Base-by-base conservation (phyloP, 2,329 filamentous ascomycete genomes). In the Claviceps digitariae region DNA sequence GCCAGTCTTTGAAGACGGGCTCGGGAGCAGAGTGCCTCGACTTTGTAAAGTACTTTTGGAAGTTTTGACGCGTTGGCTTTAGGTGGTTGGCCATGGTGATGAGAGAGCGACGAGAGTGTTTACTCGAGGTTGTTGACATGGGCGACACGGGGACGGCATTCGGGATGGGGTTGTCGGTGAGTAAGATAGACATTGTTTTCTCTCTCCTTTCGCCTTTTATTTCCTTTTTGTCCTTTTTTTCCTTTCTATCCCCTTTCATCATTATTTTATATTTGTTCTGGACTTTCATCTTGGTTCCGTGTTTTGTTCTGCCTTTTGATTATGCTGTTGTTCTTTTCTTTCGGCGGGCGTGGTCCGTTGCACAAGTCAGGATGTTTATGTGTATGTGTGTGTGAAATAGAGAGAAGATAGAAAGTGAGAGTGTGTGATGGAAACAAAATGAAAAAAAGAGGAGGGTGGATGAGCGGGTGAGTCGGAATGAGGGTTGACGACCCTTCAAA, bases 31-130 rank as follows among this genome's bases (percentile, higher is more conserved):
- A 57, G 20, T 52, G 56, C 55, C 62, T 67, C 51, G 62, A 57
- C 55, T 60, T 61, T 5, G 63, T 57, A 47, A 62, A 63, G n/a
- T 57, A 59, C 53, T 64, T 68, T 43, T 64, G 63, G 17, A 68
- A 59, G 54, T 60, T 68, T 54, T 61, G 59, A 51, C 61, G 58
- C 23, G 57, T 53, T 10, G 63, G 63, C 43, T 62, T 65, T 48
- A 63, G 50, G 43, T 56, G 60, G 41, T n/a, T 52, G 23, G 53
- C 55, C 41, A 59, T 53, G 40, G 48, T 50, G 46, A 58, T 48
- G 2, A 64, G 45, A 21, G 54, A 54, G 43, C 43, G 54, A 13
- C 48, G 25, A 4, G 54, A 52, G 13, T 38, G 7, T 38, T 41
- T 52, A 41, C 17, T 38, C 8, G 15, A 27, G 31, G 31, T 12